Conservation (phyloP, 2,329 filamentous ascomycete species). For the Torrubiellomyces zombiae region DNA sequence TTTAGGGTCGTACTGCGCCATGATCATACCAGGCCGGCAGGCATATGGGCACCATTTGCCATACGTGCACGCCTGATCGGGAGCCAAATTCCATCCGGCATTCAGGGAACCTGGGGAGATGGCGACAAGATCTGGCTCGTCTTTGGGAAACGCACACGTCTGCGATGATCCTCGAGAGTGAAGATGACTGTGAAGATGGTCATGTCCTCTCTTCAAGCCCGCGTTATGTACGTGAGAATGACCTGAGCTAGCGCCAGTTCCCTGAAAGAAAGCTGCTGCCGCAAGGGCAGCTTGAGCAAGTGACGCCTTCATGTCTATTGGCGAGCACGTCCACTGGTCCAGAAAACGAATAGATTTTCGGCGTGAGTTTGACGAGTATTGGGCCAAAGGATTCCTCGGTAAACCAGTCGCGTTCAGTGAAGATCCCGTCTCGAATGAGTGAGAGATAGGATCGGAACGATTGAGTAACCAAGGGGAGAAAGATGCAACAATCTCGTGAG, state of each 20-base stretch:
- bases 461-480: too few species aligned
- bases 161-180: constrained; percentile 8
- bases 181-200: constrained; percentile 12
- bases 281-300: constrained; percentile 31
- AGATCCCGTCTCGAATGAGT: too few species aligned
- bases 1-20: constrained; percentile 60
- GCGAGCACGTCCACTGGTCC: not conserved
- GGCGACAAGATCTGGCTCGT: constrained; percentile 46
- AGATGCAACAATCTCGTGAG: too few species aligned
- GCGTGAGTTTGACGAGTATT: too few species aligned
- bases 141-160: constrained; percentile 46
- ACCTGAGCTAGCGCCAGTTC: too few species aligned
- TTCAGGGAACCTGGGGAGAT: constrained; percentile 49
- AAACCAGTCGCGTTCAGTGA: too few species aligned
- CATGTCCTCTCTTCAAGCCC: too few species aligned
- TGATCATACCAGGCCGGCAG: constrained; percentile 58
- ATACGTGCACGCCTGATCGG: constrained; percentile 50
- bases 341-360: too few species aligned
- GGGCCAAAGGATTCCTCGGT: too few species aligned
- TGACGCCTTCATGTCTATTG: constrained; percentile 33
- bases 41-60: constrained; percentile 62
- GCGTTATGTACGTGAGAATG: too few species aligned
- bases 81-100: constrained; percentile 66
- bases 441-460: too few species aligned
- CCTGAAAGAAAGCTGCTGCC: constrained; percentile 30